Evolutionary conservation across 345 rosid genomes (phyloP).

Genomic region (Raphanus raphanistrum): DNA sequence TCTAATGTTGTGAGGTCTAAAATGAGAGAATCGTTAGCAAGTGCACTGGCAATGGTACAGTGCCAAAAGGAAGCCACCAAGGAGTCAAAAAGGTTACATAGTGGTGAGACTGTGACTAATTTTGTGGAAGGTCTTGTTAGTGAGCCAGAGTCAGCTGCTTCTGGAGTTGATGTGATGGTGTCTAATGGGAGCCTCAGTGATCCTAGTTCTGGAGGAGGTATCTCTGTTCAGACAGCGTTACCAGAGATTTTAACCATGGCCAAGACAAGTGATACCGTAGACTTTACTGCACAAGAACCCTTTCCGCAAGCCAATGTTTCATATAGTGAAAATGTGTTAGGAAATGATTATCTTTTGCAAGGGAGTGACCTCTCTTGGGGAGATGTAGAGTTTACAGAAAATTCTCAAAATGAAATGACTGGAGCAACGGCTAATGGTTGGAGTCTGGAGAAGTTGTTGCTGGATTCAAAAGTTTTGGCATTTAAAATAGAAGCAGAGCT

Average conservation of each 20-base stretch:
- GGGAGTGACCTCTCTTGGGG: slow-evolving; percentile 78
- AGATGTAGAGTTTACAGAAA: slow-evolving; percentile 38
- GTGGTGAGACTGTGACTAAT: slow-evolving; percentile 27
- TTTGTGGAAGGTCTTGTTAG: slow-evolving; percentile 20
- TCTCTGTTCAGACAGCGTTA: slow-evolving; percentile 22
- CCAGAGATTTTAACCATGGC: slow-evolving; percentile 29
- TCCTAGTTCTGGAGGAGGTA: slow-evolving; percentile 6
- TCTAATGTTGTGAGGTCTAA: slow-evolving; percentile 69
- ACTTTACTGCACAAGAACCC: slow-evolving; percentile 35
- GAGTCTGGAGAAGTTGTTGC: slow-evolving; percentile 18
- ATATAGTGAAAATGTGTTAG: slow-evolving; percentile 57
- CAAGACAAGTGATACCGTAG: slow-evolving; percentile 22
- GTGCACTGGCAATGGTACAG: slow-evolving; percentile 71
- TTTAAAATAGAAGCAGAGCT: slow-evolving; percentile 71
- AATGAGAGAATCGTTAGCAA: slow-evolving; percentile 73
- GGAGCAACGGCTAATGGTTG: slow-evolving; percentile 28
- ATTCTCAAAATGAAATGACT: slow-evolving; percentile 31
- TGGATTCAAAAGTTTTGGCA: slow-evolving; percentile 59
- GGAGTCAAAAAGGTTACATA: slow-evolving; percentile 39
- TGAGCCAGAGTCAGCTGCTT: slow-evolving; percentile 23
- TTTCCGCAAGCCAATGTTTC: slow-evolving; percentile 54
- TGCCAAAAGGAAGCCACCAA: slow-evolving; percentile 38
- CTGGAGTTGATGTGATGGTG: slow-evolving; percentile 24
- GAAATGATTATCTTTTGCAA: slow-evolving; percentile 80
- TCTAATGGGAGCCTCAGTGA: slow-evolving; percentile 28